These are phyloP conservation scores for Macrolepiota fuliginosa DNA, from an alignment of 768 basidiomycete genomes.

Conservation along the genomic window DNA sequence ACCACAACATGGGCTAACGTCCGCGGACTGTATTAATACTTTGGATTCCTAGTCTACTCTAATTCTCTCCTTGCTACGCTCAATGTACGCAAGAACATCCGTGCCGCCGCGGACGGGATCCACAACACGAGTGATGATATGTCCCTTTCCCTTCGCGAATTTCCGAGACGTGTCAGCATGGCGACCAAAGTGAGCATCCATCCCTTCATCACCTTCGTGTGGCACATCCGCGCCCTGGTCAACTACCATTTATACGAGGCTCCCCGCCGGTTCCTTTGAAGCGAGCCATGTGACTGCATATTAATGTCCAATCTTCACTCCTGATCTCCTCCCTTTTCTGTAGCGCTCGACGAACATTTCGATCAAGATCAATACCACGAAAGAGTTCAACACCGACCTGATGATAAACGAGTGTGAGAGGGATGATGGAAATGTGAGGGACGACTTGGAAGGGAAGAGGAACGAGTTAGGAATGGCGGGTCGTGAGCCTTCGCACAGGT, in stretches of 20 bases:
- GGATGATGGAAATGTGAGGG: conserved; percentile 15
- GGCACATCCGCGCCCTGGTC: not conserved
- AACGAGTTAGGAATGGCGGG: conserved; percentile 8
- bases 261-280: not conserved
- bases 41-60: conserved; percentile 45
- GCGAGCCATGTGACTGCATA: not conserved
- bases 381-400: conserved; percentile 42
- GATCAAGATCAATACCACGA: conserved; percentile 55
- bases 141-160: conserved; percentile 37
- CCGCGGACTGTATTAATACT: not conserved
- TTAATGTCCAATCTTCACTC: not conserved
- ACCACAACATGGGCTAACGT: conserved; percentile 22
- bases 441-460: conserved; percentile 2
- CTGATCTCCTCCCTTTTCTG: not conserved
- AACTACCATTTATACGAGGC: not conserved
- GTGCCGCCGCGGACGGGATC: conserved; percentile 34
- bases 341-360: conserved; percentile 46
- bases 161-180: conserved; percentile 25
- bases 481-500: not conserved
- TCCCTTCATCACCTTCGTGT: not conserved
- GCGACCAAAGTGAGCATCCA: not conserved
- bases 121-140: conserved; percentile 40
- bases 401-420: conserved; percentile 29
- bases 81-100: conserved; percentile 51
- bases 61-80: conserved; percentile 61